Evolutionary conservation across 1,284 basidiomycete species (phyloP).

Genomic region (Ganoderma sinense): DNA sequence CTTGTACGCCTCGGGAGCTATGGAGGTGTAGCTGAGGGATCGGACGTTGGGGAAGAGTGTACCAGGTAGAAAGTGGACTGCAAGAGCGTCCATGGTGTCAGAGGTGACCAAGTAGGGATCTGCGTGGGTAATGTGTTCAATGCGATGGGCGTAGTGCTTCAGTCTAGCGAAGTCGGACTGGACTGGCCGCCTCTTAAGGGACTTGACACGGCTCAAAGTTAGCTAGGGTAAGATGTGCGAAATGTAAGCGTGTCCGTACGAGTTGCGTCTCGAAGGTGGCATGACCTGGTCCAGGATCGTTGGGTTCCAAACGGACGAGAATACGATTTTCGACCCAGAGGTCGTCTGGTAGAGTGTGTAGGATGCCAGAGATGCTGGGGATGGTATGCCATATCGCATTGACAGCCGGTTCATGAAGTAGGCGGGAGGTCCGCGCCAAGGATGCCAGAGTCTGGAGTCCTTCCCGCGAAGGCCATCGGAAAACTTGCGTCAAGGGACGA

Average conservation of each 20-base stretch:
- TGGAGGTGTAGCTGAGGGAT: neutral
- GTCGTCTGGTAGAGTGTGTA: neutral
- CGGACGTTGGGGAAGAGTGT: neutral
- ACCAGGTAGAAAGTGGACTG: neutral
- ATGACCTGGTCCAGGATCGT: neutral
- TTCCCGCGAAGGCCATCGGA: neutral
- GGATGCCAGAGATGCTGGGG: neutral
- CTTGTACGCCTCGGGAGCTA: neutral
- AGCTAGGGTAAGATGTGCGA: neutral
- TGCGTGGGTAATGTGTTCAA: neutral
- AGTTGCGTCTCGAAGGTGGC: neutral
- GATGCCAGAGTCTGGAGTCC: neutral
- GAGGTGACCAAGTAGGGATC: neutral
- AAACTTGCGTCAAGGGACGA: neutral
- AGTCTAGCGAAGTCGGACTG: neutral
- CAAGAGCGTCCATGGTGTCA: neutral
- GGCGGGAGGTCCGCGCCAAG: neutral
- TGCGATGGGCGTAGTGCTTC: neutral
- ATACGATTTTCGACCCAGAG: neutral
- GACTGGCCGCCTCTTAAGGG: neutral
- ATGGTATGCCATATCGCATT: neutral
- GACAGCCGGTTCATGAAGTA: neutral
- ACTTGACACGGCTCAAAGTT: neutral
- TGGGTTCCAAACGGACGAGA: neutral
- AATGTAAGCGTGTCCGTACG: neutral